phyloP scores from a whole-genome alignment of 352 stramenopile genomes.

The Phytophthora agathidicida region DNA sequence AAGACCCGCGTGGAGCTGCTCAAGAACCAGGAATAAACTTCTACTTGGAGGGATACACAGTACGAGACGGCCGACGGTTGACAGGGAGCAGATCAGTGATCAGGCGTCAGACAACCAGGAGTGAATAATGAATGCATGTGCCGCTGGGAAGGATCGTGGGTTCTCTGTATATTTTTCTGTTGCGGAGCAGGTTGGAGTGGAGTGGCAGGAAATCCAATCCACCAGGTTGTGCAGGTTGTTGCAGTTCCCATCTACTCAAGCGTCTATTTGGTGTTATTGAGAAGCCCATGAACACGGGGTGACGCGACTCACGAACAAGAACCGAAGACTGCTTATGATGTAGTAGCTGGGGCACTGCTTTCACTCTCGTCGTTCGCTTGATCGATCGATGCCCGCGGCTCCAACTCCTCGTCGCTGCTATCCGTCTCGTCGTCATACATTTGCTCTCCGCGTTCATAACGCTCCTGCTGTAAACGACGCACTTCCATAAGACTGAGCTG shows the following conservation, averaged over 20 bases:
- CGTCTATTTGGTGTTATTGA: not conserved
- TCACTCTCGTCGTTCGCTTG: slow-evolving; percentile 12
- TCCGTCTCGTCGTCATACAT: slow-evolving; percentile 60
- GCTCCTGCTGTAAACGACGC: slow-evolving; percentile 70
- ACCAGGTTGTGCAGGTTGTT: no score
- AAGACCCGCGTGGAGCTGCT: slow-evolving; percentile 86
- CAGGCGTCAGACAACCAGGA: slow-evolving; percentile 11
- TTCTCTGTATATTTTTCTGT: slow-evolving; percentile 5
- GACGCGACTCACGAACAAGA: not conserved
- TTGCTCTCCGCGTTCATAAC: slow-evolving; percentile 57
- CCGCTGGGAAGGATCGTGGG: slow-evolving; percentile 11
- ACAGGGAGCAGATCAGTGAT: slow-evolving; percentile 7
- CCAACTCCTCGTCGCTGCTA: slow-evolving; percentile 48
- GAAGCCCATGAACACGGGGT: not conserved
- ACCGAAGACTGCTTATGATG: slow-evolving; percentile 14
- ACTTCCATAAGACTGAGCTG: slow-evolving; percentile 74
- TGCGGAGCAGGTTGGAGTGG: slow-evolving; percentile 6
- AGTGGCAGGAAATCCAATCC: no score
- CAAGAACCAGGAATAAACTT: slow-evolving; percentile 69
- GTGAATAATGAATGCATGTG: slow-evolving; percentile 43
- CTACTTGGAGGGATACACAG: not conserved
- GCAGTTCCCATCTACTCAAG: no score
- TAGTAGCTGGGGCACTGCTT: slow-evolving; percentile 3
- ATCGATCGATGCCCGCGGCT: not conserved
- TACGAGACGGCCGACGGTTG: slow-evolving; percentile 3